Conservation (phyloP, 441 rosid genomes). For the Macaranga tanarius region DNA sequence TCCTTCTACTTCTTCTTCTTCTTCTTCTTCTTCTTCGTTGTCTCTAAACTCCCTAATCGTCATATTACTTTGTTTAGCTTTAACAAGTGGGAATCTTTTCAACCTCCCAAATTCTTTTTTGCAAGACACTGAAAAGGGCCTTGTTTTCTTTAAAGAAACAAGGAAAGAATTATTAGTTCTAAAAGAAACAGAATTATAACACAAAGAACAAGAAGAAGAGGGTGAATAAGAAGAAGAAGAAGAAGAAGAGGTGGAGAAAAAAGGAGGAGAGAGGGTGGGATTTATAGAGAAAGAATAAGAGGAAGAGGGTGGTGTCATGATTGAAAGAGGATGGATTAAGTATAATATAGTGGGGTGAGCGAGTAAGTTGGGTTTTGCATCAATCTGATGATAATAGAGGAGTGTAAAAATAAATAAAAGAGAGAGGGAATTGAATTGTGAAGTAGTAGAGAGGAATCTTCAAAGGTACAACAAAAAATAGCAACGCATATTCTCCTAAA, state of each 20-base stretch:
- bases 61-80: constrained; percentile 39
- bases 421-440: neutral
- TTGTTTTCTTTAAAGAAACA: constrained; percentile 13
- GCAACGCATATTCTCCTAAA: constrained; percentile 43
- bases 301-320: constrained; percentile 29
- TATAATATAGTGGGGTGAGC: constrained; percentile 14
- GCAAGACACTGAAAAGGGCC: constrained; percentile 42
- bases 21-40: constrained; percentile 38
- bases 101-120: constrained; percentile 13
- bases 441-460: constrained; percentile 45
- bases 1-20: constrained; percentile 42
- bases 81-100: constrained; percentile 22
- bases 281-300: constrained; percentile 51
- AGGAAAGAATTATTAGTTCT: constrained; percentile 15
- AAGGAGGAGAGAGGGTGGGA: constrained; percentile 38
- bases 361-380: constrained; percentile 15
- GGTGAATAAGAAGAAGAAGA: constrained; percentile 13
- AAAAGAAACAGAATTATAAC: constrained; percentile 24
- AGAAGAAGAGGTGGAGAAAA: constrained; percentile 28
- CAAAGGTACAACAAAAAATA: constrained; percentile 11
- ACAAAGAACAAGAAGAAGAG: constrained; percentile 22
- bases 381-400: neutral
- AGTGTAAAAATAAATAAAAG: neutral
- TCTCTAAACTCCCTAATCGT: constrained; percentile 50
- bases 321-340: neutral